Conservation (phyloP, 2,329 filamentous ascomycete species). For the Fusarium verticillioides region DNA sequence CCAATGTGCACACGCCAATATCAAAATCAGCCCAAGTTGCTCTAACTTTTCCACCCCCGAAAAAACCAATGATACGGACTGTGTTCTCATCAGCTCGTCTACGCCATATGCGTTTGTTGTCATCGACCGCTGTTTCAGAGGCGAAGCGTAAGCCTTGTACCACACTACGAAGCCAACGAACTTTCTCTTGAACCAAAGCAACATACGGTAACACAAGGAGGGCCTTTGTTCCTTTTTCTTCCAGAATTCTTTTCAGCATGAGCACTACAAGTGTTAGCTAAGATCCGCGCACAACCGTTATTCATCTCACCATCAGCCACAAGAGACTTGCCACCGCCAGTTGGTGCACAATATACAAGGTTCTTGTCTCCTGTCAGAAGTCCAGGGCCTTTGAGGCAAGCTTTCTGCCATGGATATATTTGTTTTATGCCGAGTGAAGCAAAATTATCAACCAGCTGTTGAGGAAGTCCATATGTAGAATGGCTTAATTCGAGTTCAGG, state of each 20-base stretch:
- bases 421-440: slow-evolving; percentile 72
- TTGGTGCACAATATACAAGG: slow-evolving; percentile 82
- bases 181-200: slow-evolving; percentile 82
- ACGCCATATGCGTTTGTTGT: slow-evolving; percentile 60
- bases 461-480: slow-evolving; percentile 70
- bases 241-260: slow-evolving; percentile 77
- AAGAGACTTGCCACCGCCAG: slow-evolving; percentile 81
- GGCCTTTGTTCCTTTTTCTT: slow-evolving; percentile 71
- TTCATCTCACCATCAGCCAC: slow-evolving; percentile 68
- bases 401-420: slow-evolving; percentile 84
- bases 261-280: slow-evolving; percentile 59
- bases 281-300: not conserved
- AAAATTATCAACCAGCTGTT: slow-evolving; percentile 71
- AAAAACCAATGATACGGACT: slow-evolving; percentile 77
- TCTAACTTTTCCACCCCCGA: slow-evolving; percentile 76
- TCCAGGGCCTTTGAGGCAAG: slow-evolving; percentile 75
- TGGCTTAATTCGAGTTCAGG: slow-evolving; percentile 71
- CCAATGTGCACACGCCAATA: slow-evolving; percentile 81
- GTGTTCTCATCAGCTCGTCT: slow-evolving; percentile 66
- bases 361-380: slow-evolving; percentile 74
- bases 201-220: slow-evolving; percentile 81
- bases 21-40: slow-evolving; percentile 79
- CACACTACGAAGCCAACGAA: slow-evolving; percentile 76
- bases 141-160: slow-evolving; percentile 67
- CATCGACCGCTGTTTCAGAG: slow-evolving; percentile 48